phyloP scores from a whole-genome alignment of 257 asterid species.

The Leptodermis oblonga region DNA sequence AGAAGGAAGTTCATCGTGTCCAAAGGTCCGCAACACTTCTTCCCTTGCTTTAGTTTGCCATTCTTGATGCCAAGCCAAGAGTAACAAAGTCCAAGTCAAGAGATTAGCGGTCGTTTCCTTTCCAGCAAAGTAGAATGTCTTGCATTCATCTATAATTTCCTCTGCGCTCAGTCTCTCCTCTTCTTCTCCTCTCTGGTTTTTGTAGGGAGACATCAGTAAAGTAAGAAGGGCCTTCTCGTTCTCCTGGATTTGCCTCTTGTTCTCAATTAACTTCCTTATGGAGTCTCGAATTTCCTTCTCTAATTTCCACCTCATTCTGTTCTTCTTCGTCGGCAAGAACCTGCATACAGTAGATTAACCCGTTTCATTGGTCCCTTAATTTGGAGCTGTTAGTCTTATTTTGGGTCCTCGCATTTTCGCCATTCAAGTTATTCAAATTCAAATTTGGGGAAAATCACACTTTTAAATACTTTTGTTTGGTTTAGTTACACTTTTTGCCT shows the following conservation, averaged over 20 bases:
- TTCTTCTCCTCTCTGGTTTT: slow-evolving; percentile 34
- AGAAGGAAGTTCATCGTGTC: slow-evolving; percentile 22
- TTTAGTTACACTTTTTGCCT: too few relatives aligned
- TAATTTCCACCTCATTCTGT: slow-evolving; percentile 30
- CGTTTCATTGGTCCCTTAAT: too few relatives aligned
- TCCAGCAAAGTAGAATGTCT: slow-evolving; percentile 80
- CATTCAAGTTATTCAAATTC: too few relatives aligned
- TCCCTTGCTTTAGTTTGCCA: slow-evolving; percentile 64
- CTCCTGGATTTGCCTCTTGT: slow-evolving; percentile 14
- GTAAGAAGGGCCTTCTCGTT: slow-evolving; percentile 27
- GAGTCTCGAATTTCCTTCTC: slow-evolving; percentile 42
- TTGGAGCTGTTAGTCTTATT: too few relatives aligned
- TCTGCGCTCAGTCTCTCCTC: slow-evolving; percentile 43
- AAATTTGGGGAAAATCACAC: too few relatives aligned
- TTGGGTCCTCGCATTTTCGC: too few relatives aligned
- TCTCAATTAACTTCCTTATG: slow-evolving; percentile 26
- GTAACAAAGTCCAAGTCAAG: slow-evolving; percentile 63
- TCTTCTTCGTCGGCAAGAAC: slow-evolving; percentile 37
- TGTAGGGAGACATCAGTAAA: slow-evolving; percentile 26
- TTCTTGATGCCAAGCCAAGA: slow-evolving; percentile 59
- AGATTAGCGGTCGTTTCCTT: slow-evolving; percentile 67
- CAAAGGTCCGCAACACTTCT: slow-evolving; percentile 38
- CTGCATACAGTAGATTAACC: slow-evolving; percentile 15
- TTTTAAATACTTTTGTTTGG: too few relatives aligned
- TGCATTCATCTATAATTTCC: slow-evolving; percentile 65